phyloP scores from a whole-genome alignment of 192 early-diverging fungal genomes.

The Geosiphon pyriformis region DNA sequence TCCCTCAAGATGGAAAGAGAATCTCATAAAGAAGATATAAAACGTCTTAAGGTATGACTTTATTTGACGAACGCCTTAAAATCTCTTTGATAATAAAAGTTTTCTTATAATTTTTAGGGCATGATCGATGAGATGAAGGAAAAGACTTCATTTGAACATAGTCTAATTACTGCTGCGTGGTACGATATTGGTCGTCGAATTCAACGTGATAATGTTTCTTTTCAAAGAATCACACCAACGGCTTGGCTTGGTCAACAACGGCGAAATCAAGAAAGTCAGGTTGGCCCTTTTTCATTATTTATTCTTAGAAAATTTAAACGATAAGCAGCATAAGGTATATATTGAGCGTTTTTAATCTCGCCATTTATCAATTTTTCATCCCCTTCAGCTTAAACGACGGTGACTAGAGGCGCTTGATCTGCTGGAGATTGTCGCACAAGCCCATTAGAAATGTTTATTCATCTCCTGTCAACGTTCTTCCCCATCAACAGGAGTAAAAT shows the following conservation, averaged over 20 bases:
- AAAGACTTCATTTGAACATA: constrained; percentile 71
- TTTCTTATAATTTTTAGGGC: no score
- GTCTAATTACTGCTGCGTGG: constrained; percentile 80
- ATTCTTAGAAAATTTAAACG: background rate
- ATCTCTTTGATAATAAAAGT: no score
- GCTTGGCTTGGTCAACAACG: constrained; percentile 41
- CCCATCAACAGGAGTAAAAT: no score
- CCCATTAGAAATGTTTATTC: constrained; percentile 11
- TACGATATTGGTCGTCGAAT: constrained; percentile 48
- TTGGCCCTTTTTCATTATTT: background rate
- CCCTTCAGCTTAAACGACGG: constrained; percentile 17
- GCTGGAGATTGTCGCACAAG: constrained; percentile 18
- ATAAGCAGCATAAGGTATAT: background rate
- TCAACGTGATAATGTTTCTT: constrained; percentile 46
- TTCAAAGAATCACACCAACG: constrained; percentile 31
- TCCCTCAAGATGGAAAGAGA: constrained; percentile 40
- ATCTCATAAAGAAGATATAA: no score
- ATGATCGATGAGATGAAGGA: constrained; percentile 67
- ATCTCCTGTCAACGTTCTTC: no score
- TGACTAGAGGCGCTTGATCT: constrained; percentile 24
- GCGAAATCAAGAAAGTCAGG: constrained; percentile 19
- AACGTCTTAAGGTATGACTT: no score
- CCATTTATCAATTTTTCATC: background rate
- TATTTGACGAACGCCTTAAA: no score
- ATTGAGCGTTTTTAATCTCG: background rate